Conservation (phyloP, 2,329 filamentous ascomycete species). For the Dothideomycetes sp. region DNA sequence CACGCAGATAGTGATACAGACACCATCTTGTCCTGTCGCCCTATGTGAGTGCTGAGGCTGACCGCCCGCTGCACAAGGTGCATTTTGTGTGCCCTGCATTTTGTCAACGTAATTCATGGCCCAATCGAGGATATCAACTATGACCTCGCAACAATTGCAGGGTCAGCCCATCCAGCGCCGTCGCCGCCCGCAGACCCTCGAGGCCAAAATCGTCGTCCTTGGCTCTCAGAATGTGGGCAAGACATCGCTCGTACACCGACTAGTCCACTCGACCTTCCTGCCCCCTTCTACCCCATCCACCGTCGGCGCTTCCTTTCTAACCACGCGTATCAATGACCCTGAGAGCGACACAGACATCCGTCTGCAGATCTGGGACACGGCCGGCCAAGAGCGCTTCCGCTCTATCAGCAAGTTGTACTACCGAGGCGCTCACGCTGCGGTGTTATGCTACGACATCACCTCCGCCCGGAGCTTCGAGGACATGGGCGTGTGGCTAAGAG, state of each 20-base stretch:
- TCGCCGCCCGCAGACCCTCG: conserved; percentile 40
- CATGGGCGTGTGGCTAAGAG: conserved; percentile 84
- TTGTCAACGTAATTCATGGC: neutral
- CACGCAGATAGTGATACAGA: too few species aligned
- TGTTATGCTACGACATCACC: conserved; percentile 91
- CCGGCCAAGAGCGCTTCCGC: conserved; percentile 89
- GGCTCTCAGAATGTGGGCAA: conserved; percentile 72
- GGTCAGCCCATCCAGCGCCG: neutral
- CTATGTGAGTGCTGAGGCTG: too few species aligned
- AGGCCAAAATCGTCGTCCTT: conserved; percentile 73
- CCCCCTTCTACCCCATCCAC: conserved; percentile 40
- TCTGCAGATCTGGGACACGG: conserved; percentile 95
- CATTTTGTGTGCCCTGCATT: conserved; percentile 3
- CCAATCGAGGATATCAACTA: neutral
- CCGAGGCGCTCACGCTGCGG: conserved; percentile 84
- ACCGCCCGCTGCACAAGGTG: conserved; percentile 1
- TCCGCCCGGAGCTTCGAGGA: conserved; percentile 75
- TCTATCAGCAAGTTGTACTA: conserved; percentile 95
- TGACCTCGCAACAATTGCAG: neutral
- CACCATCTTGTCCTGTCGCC: too few species aligned
- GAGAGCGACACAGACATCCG: conserved; percentile 79
- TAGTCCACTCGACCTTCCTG: conserved; percentile 61
- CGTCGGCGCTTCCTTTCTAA: conserved; percentile 45
- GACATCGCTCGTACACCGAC: conserved; percentile 66
- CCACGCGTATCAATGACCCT: conserved; percentile 59